phyloP scores from a whole-genome alignment of 345 rosid species.

The Citrus hindsii region DNA sequence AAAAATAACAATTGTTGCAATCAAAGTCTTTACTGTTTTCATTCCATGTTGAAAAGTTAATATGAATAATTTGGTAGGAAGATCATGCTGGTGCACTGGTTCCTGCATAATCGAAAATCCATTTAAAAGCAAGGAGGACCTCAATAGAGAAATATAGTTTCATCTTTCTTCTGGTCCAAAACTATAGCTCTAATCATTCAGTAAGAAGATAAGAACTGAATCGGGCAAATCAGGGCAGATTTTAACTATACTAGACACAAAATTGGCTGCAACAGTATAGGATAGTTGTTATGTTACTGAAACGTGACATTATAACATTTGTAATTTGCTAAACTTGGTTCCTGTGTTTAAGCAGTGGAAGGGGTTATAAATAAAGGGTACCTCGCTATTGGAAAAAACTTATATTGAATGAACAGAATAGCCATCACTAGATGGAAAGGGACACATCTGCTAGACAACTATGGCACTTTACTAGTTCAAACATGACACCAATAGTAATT shows the following conservation, averaged over 20 bases:
- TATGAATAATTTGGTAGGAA: conserved; percentile 24
- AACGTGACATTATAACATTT: neutral
- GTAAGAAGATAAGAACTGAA: neutral
- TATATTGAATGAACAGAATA: neutral
- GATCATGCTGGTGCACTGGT: conserved; percentile 14
- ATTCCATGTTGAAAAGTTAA: conserved; percentile 27
- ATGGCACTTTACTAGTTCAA: neutral
- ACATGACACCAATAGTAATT: neutral
- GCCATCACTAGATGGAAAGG: neutral
- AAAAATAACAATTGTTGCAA: conserved; percentile 44
- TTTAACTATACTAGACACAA: neutral
- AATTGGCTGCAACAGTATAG: neutral
- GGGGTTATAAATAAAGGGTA: neutral
- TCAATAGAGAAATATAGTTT: neutral
- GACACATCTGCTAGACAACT: neutral
- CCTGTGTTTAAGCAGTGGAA: neutral
- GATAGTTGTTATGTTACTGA: neutral
- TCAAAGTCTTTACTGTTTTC: conserved; percentile 45
- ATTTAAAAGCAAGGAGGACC: conserved; percentile 18
- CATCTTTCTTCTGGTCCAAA: neutral
- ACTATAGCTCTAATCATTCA: neutral
- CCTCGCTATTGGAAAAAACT: neutral
- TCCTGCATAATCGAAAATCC: conserved; percentile 60
- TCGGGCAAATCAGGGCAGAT: neutral
- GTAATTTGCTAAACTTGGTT: neutral